Evolutionary conservation across 257 asterid genomes (phyloP).

Genomic region (Mentha longifolia): DNA sequence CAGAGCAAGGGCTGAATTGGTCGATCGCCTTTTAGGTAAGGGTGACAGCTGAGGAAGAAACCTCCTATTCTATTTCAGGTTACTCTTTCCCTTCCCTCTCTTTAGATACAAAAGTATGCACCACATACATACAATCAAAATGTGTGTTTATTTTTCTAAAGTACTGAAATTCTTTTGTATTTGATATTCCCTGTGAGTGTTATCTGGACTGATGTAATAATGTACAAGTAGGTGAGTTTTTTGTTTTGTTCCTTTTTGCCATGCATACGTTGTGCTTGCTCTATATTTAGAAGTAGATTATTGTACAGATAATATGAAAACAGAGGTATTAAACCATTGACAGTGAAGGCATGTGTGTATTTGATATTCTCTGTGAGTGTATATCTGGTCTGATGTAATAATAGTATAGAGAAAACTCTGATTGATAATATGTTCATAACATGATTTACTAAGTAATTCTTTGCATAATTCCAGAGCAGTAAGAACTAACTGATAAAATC

Average conservation of each 20-base stretch:
- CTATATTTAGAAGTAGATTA: background rate
- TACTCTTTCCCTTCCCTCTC: background rate
- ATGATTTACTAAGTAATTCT: no score
- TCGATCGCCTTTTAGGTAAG: background rate
- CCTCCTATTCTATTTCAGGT: background rate
- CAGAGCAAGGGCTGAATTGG: conserved; percentile 11
- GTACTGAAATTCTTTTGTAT: background rate
- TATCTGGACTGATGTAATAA: background rate
- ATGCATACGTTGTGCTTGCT: background rate
- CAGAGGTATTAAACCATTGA: background rate
- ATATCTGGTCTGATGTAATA: no score
- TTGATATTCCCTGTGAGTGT: background rate
- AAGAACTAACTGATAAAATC: background rate
- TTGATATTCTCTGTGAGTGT: no score
- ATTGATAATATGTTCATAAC: no score
- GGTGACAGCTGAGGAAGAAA: background rate
- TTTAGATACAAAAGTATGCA: background rate
- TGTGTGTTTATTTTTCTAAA: background rate
- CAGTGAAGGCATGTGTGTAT: background rate
- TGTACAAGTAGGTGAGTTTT: background rate
- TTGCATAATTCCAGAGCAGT: no score
- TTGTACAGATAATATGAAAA: background rate
- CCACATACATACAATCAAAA: background rate
- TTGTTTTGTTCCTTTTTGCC: background rate
- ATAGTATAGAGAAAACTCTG: no score